Conservation (phyloP, 73 alveolate species). For the Paramecium octaurelia region DNA sequence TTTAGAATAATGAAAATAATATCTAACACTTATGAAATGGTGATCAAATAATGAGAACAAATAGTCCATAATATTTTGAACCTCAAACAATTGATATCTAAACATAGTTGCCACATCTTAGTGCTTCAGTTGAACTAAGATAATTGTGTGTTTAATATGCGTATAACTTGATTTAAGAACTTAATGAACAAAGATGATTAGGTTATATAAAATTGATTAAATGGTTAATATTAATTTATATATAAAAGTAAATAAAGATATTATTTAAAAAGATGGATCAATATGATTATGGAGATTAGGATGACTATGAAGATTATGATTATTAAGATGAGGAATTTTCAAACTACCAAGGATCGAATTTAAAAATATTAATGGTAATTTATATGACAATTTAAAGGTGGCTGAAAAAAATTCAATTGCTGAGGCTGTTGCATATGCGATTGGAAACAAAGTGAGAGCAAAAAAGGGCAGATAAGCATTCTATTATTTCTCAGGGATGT, state of each 20-base stretch:
- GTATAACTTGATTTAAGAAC: not conserved
- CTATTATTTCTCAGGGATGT: not conserved
- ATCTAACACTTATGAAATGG: not conserved
- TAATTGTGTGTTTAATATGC: too few species aligned
- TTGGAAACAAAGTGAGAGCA: constrained; percentile 1
- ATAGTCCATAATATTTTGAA: too few species aligned
- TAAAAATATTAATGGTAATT: constrained; percentile 42
- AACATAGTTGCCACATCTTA: too few species aligned
- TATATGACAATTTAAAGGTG: not conserved
- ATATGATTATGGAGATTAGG: not conserved
- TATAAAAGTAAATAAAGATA: not conserved
- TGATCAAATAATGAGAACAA: not conserved
- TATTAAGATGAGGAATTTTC: not conserved
- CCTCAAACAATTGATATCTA: too few species aligned
- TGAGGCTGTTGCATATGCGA: constrained; percentile 40
- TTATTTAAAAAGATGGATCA: not conserved
- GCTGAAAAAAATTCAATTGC: constrained; percentile 43
- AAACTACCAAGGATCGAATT: not conserved
- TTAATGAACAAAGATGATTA: not conserved
- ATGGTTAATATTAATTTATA: not conserved
- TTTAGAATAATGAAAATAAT: not conserved
- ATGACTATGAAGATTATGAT: not conserved
- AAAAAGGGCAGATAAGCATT: constrained; percentile 18
- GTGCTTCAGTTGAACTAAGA: too few species aligned
- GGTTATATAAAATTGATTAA: not conserved